phyloP scores from a whole-genome alignment of 768 basidiomycete species.

The Amanita brunnescens region DNA sequence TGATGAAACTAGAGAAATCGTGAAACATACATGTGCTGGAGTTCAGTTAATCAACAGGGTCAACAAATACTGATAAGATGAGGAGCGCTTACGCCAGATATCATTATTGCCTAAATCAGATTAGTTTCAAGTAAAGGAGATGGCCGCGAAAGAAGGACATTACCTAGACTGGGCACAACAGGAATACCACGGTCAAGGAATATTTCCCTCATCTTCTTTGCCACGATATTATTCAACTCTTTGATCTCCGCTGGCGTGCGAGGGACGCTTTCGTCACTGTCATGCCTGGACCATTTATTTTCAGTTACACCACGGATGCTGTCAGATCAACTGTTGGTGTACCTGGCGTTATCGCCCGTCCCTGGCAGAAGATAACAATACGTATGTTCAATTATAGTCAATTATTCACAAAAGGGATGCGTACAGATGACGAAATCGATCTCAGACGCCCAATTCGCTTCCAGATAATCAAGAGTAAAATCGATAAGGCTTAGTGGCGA shows the following conservation, averaged over 20 bases:
- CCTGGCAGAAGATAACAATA: conserved; percentile 35
- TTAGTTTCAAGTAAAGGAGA: conserved; percentile 2
- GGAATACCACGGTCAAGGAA: conserved; percentile 66
- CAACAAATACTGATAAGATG: conserved; percentile 9
- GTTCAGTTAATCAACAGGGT: conserved; percentile 3
- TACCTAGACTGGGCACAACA: conserved; percentile 74
- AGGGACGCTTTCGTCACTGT: conserved; percentile 75
- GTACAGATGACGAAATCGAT: conserved; percentile 87
- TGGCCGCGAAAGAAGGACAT: conserved; percentile 12
- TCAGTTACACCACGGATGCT: background rate
- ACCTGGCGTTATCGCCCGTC: conserved; percentile 76
- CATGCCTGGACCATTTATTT: conserved; percentile 45
- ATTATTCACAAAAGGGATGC: conserved; percentile 14
- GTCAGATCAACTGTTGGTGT: conserved; percentile 1
- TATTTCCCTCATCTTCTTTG: conserved; percentile 61
- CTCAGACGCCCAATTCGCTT: conserved; percentile 70
- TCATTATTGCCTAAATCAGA: conserved; percentile 75
- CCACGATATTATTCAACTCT: conserved; percentile 58
- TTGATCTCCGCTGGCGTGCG: conserved; percentile 77
- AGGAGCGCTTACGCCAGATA: conserved; percentile 65
- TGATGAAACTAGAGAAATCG: conserved; percentile 7
- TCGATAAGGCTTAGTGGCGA: conserved; percentile 75
- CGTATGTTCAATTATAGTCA: conserved; percentile 1
- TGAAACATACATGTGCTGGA: conserved; percentile 47
- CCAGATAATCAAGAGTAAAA: conserved; percentile 71